A percentile compares a stretch with the other conserved stretches of the same genome.
Evolutionary conservation across 2,329 filamentous ascomycete species (phyloP).

Genomic region (Furcasterigmium furcatum): DNA sequence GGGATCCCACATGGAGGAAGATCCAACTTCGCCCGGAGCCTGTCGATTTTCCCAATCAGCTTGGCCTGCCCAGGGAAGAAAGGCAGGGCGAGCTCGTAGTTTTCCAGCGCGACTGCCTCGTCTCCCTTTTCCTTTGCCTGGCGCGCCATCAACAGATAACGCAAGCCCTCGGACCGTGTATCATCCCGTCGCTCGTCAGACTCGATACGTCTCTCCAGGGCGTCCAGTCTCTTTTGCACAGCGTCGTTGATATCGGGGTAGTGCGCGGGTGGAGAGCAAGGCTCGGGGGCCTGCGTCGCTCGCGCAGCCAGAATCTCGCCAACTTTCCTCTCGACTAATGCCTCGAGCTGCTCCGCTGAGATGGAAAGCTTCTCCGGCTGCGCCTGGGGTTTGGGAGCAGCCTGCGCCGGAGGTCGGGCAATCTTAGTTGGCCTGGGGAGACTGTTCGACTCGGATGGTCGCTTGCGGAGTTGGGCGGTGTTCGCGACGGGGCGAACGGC

Average conservation of each 20-base stretch:
- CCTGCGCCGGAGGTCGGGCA: slow-evolving; percentile 25
- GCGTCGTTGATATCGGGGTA: slow-evolving; percentile 65
- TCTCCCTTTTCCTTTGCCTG: slow-evolving; percentile 86
- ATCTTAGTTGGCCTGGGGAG: slow-evolving; percentile 46
- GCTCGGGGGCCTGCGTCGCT: slow-evolving; percentile 41
- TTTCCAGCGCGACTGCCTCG: slow-evolving; percentile 71
- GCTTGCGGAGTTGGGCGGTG: slow-evolving; percentile 36
- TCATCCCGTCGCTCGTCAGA: slow-evolving; percentile 61
- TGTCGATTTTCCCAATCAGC: slow-evolving; percentile 66
- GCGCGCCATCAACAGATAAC: slow-evolving; percentile 84
- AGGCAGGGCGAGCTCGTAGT: slow-evolving; percentile 81
- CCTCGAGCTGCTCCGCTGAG: slow-evolving; percentile 76
- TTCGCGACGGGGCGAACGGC: slow-evolving; percentile 24
- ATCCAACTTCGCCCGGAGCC: slow-evolving; percentile 51
- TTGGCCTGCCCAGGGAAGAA: slow-evolving; percentile 87
- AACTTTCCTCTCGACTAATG: slow-evolving; percentile 88
- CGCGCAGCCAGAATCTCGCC: slow-evolving; percentile 83
- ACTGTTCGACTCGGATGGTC: slow-evolving; percentile 36
- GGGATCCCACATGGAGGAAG: slow-evolving; percentile 7
- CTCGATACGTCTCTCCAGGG: slow-evolving; percentile 82
- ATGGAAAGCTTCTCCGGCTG: slow-evolving; percentile 39
- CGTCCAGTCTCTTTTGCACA: slow-evolving; percentile 76
- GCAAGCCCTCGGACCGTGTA: slow-evolving; percentile 74
- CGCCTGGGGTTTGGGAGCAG: slow-evolving; percentile 10
- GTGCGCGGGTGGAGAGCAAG: slow-evolving; percentile 26